phyloP scores from a whole-genome alignment of 768 basidiomycete species.

The Hemileccinum impolitum region DNA sequence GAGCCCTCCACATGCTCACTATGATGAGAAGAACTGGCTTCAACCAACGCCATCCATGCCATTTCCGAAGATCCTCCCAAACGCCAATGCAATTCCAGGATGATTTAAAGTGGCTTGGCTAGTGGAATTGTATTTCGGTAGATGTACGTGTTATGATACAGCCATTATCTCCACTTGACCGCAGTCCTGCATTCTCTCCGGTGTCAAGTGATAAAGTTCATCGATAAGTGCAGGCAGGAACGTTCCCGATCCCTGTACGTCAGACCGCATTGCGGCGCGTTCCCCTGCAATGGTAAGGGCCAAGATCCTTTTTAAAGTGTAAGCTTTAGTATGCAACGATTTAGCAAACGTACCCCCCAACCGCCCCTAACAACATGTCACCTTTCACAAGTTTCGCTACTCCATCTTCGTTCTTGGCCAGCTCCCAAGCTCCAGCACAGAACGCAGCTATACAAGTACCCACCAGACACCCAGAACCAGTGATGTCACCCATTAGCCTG shows the following conservation, averaged over 20 bases:
- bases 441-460: conserved; percentile 78
- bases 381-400: conserved; percentile 59
- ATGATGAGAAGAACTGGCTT: conserved; percentile 94
- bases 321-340: neutral
- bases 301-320: conserved; percentile 40
- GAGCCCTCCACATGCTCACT: conserved; percentile 60
- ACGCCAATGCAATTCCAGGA: too few relatives aligned
- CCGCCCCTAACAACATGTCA: conserved; percentile 71
- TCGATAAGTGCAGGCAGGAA: conserved; percentile 67
- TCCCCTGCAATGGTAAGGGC: conserved; percentile 62
- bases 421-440: conserved; percentile 62
- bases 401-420: conserved; percentile 23
- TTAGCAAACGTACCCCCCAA: conserved; percentile 60
- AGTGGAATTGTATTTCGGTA: neutral
- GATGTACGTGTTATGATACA: neutral
- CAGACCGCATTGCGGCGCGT: conserved; percentile 45
- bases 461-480: conserved; percentile 86
- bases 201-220: conserved; percentile 47
- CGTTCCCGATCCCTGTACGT: conserved; percentile 60
- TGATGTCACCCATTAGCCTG: conserved; percentile 70
- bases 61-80: conserved; percentile 57
- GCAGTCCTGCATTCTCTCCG: conserved; percentile 31
- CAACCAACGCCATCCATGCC: conserved; percentile 85
- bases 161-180: conserved; percentile 29
- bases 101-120: too few relatives aligned